Conservation (phyloP, 495 filamentous ascomycete genomes). For the Collariella sp. region DNA sequence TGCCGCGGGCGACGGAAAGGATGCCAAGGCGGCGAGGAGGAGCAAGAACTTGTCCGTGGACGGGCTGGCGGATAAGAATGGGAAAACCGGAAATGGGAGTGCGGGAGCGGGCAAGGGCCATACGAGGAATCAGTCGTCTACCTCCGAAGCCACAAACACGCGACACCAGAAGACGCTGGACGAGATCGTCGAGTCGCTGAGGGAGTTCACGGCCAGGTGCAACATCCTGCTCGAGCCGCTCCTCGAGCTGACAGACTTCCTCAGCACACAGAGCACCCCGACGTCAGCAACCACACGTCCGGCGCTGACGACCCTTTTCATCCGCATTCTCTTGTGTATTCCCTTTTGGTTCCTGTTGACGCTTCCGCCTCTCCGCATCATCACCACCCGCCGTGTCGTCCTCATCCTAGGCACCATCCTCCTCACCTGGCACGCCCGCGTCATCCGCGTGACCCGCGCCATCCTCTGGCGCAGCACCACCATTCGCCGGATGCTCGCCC, state of each 20-base stretch:
- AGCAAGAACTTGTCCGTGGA: constrained; percentile 28
- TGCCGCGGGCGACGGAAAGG: constrained; percentile 11
- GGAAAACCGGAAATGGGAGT: constrained; percentile 28
- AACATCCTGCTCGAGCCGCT: constrained; percentile 87
- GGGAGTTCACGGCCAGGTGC: constrained; percentile 78
- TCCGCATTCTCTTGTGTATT: constrained; percentile 78
- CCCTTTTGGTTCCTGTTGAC: constrained; percentile 81
- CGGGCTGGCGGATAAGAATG: constrained; percentile 41
- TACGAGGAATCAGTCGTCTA: constrained; percentile 28
- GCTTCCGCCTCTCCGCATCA: constrained; percentile 70
- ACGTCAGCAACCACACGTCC: constrained; percentile 88
- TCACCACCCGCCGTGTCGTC: constrained; percentile 78
- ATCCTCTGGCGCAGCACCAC: constrained; percentile 83
- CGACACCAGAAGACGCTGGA: constrained; percentile 78
- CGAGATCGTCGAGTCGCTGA: constrained; percentile 89
- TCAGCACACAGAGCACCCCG: constrained; percentile 83
- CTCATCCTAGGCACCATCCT: constrained; percentile 71
- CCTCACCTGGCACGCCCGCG: constrained; percentile 84
- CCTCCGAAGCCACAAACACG: constrained; percentile 53
- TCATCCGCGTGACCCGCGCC: constrained; percentile 72
- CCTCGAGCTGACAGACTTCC: constrained; percentile 79
- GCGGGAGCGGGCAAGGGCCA: constrained; percentile 43
- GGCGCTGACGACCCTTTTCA: constrained; percentile 81
- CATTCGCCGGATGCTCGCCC: constrained; percentile 55
- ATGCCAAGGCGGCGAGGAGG: constrained; percentile 12